Evolutionary conservation across 345 rosid species (phyloP), one percentile per base, ranked within the genome.

Genomic region (Physaria fendleri): DNA sequence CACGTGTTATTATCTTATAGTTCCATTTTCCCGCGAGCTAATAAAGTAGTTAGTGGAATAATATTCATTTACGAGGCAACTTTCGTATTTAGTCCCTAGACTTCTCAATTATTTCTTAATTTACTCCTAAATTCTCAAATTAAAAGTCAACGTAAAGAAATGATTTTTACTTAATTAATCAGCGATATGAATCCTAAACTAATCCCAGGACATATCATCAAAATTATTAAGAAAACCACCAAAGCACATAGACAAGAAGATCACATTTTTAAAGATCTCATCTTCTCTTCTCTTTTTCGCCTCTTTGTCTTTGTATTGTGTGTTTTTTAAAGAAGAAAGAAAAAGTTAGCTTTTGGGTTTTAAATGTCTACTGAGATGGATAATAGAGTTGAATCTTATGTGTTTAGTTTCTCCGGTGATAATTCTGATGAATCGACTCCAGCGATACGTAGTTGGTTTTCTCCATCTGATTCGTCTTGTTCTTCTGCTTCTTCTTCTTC

Each of bases 401-500:
- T 73, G 8, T 57, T 64, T 45, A 16, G 42, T 71, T 10, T 48
- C 43, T n/a, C 70, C 62, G 56, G 54, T 1, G 47, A 56, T 33
- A 33, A 37, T 23, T 18, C 41, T 6, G 50, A 65, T 16, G 63
- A 46, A 1, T 46, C n/a, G n/a, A n/a, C 71, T 30, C 37, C 52
- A 21, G 30, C n/a, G 30, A 23, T n/a, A 0, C 50, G 17, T 23
- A 23, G 17, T 23, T 45, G 17, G 50, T 45, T 45, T n/a, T 45
- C 50, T 23, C 73, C 78, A 8, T 50, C 45, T 17, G 72, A 59
- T 5, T 72, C 78, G 7, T 43, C 61, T 44, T 54, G 45, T 8
- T 65, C 81, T 23, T 62, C 56, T 10, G 59, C 82, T 29, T 74
- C 88, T 25, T 66, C 78, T 46, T 82, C 90, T 13, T 86, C 90